phyloP scores from a whole-genome alignment of 1,139 yeast species.

The Petasospora fabianii region DNA sequence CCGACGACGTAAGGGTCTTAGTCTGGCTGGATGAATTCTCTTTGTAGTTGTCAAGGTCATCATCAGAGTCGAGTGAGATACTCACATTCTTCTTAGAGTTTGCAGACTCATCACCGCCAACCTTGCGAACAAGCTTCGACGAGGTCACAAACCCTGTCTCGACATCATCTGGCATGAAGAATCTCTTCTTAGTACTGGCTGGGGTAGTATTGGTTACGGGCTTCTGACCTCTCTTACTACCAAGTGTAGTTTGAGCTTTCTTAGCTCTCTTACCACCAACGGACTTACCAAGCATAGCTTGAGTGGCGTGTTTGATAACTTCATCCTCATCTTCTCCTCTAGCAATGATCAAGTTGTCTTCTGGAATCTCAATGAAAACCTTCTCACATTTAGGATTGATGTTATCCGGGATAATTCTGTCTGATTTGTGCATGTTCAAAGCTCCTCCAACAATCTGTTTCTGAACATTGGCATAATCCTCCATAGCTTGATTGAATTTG shows the following conservation, averaged over 20 bases:
- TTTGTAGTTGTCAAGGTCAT: slow-evolving; percentile 13
- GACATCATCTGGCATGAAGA: slow-evolving; percentile 79
- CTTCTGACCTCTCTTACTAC: slow-evolving; percentile 1
- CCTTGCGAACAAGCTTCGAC: slow-evolving; percentile 42
- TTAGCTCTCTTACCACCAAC: slow-evolving; percentile 8
- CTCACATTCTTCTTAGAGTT: slow-evolving; percentile 6
- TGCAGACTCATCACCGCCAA: slow-evolving; percentile 14
- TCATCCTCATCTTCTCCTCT: slow-evolving; percentile 64
- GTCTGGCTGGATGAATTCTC: no score
- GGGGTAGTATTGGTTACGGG: slow-evolving; percentile 9
- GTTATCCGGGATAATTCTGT: slow-evolving; percentile 62
- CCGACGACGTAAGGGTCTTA: no score
- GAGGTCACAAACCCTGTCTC: slow-evolving; percentile 66
- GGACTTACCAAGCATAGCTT: slow-evolving; percentile 35
- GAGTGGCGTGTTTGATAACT: slow-evolving; percentile 58
- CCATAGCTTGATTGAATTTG: slow-evolving; percentile 83
- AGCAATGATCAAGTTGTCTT: slow-evolving; percentile 57
- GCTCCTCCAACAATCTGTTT: slow-evolving; percentile 39
- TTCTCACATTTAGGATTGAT: slow-evolving; percentile 54
- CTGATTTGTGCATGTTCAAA: slow-evolving; percentile 44
- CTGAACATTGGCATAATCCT: slow-evolving; percentile 78
- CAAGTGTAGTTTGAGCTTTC: neutral
- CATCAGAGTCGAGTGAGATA: slow-evolving; percentile 16
- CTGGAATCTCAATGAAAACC: slow-evolving; percentile 59
- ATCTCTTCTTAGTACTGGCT: slow-evolving; percentile 35